Percentiles rank a stretch among this genome's conserved stretches.
phyloP scores from a whole-genome alignment of 768 basidiomycete species.

The Coprinopsis sp. region DNA sequence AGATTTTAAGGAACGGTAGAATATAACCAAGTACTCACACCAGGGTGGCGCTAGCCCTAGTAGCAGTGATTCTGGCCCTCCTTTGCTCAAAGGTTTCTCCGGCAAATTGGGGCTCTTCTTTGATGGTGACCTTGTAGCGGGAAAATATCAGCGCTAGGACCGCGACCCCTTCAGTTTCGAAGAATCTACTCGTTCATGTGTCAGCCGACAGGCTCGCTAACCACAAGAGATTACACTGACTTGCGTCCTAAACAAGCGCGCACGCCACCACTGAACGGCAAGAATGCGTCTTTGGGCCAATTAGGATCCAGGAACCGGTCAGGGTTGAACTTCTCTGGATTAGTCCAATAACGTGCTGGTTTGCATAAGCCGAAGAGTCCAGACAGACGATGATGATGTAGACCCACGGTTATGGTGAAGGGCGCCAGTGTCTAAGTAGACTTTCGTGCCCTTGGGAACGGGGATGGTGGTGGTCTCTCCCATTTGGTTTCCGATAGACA shows the following conservation, averaged over 20 bases:
- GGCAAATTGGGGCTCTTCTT: constrained; percentile 46
- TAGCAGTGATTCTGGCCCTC: constrained; percentile 36
- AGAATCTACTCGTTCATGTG: constrained; percentile 30
- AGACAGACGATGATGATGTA: too few species aligned
- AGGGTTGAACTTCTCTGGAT: constrained; percentile 41
- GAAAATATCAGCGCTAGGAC: constrained; percentile 44
- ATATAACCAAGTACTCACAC: constrained; percentile 33
- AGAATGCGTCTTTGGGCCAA: constrained; percentile 14
- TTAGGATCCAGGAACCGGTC: constrained; percentile 15
- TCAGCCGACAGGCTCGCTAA: too few species aligned
- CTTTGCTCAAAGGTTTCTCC: constrained; percentile 43
- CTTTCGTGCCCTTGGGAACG: constrained; percentile 37
- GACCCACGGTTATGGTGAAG: constrained; percentile 49
- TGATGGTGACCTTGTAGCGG: constrained; percentile 42
- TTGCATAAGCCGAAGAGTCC: background rate
- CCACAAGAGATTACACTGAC: too few species aligned
- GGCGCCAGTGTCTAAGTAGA: constrained; percentile 35
- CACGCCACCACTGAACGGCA: constrained; percentile 18
- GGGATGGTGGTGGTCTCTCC: constrained; percentile 37
- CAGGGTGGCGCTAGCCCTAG: constrained; percentile 34
- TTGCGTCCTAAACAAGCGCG: constrained; percentile 43
- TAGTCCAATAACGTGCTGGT: constrained; percentile 51
- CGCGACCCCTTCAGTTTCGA: constrained; percentile 48
- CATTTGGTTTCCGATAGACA: constrained; percentile 27
- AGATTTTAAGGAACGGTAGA: background rate